These are phyloP conservation scores for Pythium brassicae DNA, from an alignment of 352 stramenopile species.

Conservation along the genomic window DNA sequence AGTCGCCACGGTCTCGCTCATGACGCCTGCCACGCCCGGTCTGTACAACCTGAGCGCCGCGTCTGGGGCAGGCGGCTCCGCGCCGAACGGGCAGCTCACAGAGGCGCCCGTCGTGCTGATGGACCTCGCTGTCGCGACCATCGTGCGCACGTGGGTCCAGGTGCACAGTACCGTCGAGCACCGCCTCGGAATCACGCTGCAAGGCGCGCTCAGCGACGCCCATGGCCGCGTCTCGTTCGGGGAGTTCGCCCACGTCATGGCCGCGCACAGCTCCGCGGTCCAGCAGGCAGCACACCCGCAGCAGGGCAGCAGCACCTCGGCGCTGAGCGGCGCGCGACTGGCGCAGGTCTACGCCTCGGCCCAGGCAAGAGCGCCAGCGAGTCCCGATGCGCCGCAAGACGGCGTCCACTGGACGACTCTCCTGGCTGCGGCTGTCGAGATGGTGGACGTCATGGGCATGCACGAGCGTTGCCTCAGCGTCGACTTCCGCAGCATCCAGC, in stretches of 20 bases:
- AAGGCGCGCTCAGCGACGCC: slow-evolving; percentile 11
- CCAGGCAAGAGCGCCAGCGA: background rate
- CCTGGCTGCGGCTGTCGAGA: slow-evolving; percentile 17
- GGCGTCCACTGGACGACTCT: slow-evolving; percentile 23
- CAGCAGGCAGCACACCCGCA: background rate
- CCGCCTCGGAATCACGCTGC: slow-evolving; percentile 22
- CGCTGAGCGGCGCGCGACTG: slow-evolving; percentile 16
- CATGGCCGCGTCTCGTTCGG: slow-evolving; percentile 24
- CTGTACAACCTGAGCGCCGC: slow-evolving; percentile 14
- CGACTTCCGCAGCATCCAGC: slow-evolving; percentile 40
- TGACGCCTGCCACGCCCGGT: slow-evolving; percentile 23
- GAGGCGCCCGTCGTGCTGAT: slow-evolving; percentile 28
- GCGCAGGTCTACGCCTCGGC: slow-evolving; percentile 24
- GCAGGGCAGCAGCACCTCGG: background rate
- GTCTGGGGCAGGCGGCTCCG: background rate
- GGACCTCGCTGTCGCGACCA: slow-evolving; percentile 25
- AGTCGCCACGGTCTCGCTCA: slow-evolving; percentile 21
- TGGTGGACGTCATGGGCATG: slow-evolving; percentile 31
- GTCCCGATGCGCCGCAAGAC: background rate
- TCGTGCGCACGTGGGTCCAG: slow-evolving; percentile 29
- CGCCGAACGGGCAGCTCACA: slow-evolving; percentile 24
- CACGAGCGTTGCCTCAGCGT: slow-evolving; percentile 18
- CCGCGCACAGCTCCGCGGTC: background rate
- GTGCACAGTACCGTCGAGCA: slow-evolving; percentile 19
- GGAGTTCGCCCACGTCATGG: slow-evolving; percentile 37